Conservation (phyloP, 768 basidiomycete genomes). For the Termitomyces sp. region DNA sequence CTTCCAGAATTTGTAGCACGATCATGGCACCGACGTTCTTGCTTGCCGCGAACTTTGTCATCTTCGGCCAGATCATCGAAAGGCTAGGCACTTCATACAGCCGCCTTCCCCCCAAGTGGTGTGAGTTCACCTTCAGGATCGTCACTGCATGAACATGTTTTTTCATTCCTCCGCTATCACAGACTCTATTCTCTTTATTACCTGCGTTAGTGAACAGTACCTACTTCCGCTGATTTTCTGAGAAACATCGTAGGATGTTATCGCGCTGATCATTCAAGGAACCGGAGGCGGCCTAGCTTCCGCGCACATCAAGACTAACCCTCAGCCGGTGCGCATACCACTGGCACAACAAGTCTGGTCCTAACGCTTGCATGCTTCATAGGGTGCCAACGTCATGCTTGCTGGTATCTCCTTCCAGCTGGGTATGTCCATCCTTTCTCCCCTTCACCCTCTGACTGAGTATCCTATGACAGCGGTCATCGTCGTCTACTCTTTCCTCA, state of each 20-base stretch:
- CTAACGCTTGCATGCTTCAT: not conserved
- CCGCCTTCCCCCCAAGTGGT: conserved; percentile 35
- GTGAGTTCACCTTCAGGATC: conserved; percentile 18
- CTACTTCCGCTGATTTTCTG: not conserved
- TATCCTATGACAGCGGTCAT: conserved; percentile 29
- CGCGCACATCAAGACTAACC: conserved; percentile 16
- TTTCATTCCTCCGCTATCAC: not conserved
- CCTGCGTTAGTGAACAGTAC: conserved; percentile 21
- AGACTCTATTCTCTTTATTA: conserved; percentile 36
- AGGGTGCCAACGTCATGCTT: conserved; percentile 41
- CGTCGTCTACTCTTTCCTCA: conserved; percentile 32
- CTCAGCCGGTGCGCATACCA: conserved; percentile 10
- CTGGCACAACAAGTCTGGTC: too few species aligned
- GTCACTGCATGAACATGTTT: not conserved
- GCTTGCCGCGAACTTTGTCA: conserved; percentile 50
- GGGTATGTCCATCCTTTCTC: conserved; percentile 17
- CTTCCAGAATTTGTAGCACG: conserved; percentile 31
- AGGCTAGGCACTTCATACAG: conserved; percentile 43
- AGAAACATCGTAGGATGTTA: conserved; percentile 33
- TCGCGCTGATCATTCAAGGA: conserved; percentile 60
- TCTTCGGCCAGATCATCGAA: conserved; percentile 40
- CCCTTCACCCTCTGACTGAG: not conserved
- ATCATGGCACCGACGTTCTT: conserved; percentile 53
- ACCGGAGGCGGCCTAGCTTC: conserved; percentile 49
- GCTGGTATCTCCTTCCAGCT: conserved; percentile 60